Evolutionary conservation across 345 rosid species (phyloP).

Genomic region (Corchorus olitorius): DNA sequence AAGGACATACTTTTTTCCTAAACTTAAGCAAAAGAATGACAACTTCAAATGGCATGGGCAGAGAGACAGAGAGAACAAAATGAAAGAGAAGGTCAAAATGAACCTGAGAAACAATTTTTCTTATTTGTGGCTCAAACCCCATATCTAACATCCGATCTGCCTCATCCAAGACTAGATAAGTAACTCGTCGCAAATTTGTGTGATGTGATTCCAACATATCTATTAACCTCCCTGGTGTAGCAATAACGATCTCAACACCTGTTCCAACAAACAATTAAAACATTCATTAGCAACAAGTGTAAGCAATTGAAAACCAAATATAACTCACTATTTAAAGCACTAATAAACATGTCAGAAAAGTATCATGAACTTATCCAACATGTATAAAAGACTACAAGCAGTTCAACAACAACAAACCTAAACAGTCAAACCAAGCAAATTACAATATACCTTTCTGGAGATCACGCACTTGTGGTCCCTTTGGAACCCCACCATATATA

Average conservation of each 20-base stretch:
- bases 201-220: slow-evolving; percentile 98
- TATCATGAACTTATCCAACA: slow-evolving; percentile 34
- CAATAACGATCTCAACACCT: slow-evolving; percentile 98
- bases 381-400: slow-evolving; percentile 24
- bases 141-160: slow-evolving; percentile 99
- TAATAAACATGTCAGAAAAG: slow-evolving; percentile 12
- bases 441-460: slow-evolving; percentile 90
- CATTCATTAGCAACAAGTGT: slow-evolving; percentile 5
- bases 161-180: slow-evolving; percentile 96
- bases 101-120: slow-evolving; percentile 91
- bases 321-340: slow-evolving; percentile 7
- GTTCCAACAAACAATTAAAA: slow-evolving; percentile 18
- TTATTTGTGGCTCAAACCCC: slow-evolving; percentile 99
- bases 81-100: not conserved
- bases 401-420: slow-evolving; percentile 30
- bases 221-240: slow-evolving; percentile 98
- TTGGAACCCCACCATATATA: slow-evolving; percentile 98
- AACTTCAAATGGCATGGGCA: not conserved
- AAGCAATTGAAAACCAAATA: slow-evolving; percentile 11
- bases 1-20: not conserved
- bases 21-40: not conserved
- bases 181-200: slow-evolving; percentile 92
- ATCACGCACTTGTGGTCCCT: slow-evolving; percentile 99
- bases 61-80: not conserved
- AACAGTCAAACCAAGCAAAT: slow-evolving; percentile 36